phyloP scores from a whole-genome alignment of 805 yeast species.

The Lachancea sp. region DNA sequence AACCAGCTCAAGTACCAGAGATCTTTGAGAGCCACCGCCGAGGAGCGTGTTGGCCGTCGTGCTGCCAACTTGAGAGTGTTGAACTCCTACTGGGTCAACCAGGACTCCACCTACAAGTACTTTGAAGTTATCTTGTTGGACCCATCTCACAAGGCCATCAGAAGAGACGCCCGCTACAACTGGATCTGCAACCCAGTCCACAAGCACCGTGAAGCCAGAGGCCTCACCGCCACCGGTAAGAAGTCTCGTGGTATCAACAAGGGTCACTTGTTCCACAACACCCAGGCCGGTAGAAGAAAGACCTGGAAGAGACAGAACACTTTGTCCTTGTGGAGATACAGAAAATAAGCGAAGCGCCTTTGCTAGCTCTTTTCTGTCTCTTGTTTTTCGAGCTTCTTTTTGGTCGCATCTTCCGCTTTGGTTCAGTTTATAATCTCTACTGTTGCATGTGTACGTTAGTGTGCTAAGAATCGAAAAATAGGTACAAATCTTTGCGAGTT shows the following conservation, averaged over 20 bases:
- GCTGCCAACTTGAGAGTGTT: conserved; percentile 98
- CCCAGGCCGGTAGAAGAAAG: conserved; percentile 97
- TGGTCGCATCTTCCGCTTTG: neutral
- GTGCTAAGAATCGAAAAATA: too few relatives aligned
- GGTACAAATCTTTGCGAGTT: too few relatives aligned
- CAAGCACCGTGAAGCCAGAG: conserved; percentile 99
- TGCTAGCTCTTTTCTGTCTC: neutral
- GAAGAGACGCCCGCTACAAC: conserved; percentile 98
- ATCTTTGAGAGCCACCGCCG: conserved; percentile 96
- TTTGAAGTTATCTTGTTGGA: conserved; percentile 96
- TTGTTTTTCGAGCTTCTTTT: neutral
- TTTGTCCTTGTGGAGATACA: conserved; percentile 98
- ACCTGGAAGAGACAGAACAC: conserved; percentile 99
- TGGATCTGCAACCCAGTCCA: conserved; percentile 99
- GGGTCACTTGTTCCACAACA: conserved; percentile 99
- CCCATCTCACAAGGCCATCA: conserved; percentile 97
- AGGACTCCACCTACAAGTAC: conserved; percentile 99
- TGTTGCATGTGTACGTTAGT: conserved; percentile 1
- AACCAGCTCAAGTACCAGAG: conserved; percentile 99
- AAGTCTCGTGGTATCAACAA: conserved; percentile 99
- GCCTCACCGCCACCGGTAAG: conserved; percentile 97
- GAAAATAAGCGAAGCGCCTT: conserved; percentile 48
- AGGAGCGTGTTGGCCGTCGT: conserved; percentile 99
- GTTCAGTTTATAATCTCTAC: neutral
- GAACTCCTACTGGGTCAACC: conserved; percentile 99